A percentile compares a stretch with the other conserved stretches of the same genome.
Conservation (phyloP, 2,329 filamentous ascomycete genomes). For the Arthrobotrys conoides region DNA sequence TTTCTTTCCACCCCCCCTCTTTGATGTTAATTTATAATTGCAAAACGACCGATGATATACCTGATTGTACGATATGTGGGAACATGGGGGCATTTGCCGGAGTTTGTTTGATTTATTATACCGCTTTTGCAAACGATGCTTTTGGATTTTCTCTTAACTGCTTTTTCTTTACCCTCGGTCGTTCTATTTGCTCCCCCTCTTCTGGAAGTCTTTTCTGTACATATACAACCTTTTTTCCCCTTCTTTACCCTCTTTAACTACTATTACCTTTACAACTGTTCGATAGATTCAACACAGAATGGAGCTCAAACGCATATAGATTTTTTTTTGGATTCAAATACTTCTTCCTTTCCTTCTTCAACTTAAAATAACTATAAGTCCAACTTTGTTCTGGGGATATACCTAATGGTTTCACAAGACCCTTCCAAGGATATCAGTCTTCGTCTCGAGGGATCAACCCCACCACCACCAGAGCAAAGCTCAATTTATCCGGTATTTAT, state of each 20-base stretch:
- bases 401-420: conserved; percentile 21
- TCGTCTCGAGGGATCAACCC: conserved; percentile 16
- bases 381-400: background rate
- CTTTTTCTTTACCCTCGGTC: background rate
- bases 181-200: background rate
- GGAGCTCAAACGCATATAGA: conserved; percentile 21
- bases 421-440: background rate
- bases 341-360: background rate
- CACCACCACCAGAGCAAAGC: background rate
- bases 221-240: background rate
- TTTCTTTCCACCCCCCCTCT: conserved; percentile 3
- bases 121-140: conserved; percentile 13
- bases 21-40: conserved; percentile 32
- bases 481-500: conserved; percentile 43
- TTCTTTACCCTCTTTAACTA: conserved; percentile 14
- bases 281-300: conserved; percentile 31
- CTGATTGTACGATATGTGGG: conserved; percentile 25
- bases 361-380: background rate
- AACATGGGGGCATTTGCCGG: conserved; percentile 30
- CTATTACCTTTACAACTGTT: background rate
- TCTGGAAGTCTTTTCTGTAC: conserved; percentile 3
- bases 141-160: background rate
- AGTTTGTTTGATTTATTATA: conserved; percentile 32
- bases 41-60: conserved; percentile 35
- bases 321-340: background rate